These are phyloP conservation scores for Ustilago hordei DNA, from an alignment of 1,284 basidiomycete species.

Conservation along the genomic window DNA sequence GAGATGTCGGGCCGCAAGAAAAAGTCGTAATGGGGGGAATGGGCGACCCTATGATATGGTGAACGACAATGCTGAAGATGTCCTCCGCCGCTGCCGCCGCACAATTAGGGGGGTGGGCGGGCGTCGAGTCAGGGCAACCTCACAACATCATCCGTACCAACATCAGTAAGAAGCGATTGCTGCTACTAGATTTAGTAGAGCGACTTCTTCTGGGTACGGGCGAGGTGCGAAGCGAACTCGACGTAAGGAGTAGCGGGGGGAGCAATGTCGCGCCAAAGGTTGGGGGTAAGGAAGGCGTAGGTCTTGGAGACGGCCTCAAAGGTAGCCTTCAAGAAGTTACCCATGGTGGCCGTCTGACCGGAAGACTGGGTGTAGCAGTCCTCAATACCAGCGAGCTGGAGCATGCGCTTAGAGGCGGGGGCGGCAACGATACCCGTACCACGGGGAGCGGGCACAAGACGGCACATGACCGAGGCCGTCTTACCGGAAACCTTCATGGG, in stretches of 20 bases:
- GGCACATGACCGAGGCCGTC: constrained; percentile 99
- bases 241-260: constrained; percentile 74
- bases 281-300: constrained; percentile 95
- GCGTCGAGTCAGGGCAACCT: constrained; percentile 6
- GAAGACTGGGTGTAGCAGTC: constrained; percentile 94
- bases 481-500: constrained; percentile 98
- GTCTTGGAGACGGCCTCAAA: constrained; percentile 98
- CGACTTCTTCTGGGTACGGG: constrained; percentile 65
- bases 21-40: constrained; percentile 3
- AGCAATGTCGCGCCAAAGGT: constrained; percentile 93
- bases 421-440: constrained; percentile 99
- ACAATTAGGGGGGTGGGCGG: neutral
- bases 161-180: neutral
- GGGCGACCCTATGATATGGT: constrained; percentile 17
- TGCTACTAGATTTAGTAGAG: constrained; percentile 45
- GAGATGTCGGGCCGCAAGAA: constrained; percentile 28
- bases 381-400: constrained; percentile 97
- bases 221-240: constrained; percentile 67
- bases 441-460: constrained; percentile 94
- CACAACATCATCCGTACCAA: constrained; percentile 3
- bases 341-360: constrained; percentile 98
- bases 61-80: constrained; percentile 1
- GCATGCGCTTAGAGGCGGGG: constrained; percentile 93
- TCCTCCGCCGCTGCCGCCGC: constrained; percentile 5
- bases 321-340: constrained; percentile 99